Percentiles rank a stretch among this genome's conserved stretches.
Evolutionary conservation across 2,329 filamentous ascomycete species (phyloP).

Genomic region (Graphiopsis chlorocephala): DNA sequence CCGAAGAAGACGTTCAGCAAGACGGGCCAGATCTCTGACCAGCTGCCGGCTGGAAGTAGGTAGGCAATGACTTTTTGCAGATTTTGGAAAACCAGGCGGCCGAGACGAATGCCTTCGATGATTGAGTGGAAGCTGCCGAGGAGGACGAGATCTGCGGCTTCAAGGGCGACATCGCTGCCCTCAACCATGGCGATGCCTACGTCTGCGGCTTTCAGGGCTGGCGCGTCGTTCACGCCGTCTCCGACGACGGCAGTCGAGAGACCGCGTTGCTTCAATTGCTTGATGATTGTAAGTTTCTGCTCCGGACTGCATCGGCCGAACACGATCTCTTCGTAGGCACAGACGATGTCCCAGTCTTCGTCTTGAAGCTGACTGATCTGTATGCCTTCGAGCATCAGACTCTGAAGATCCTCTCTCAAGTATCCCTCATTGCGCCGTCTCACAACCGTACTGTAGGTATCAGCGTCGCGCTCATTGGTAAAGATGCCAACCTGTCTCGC

Average conservation of each 20-base stretch:
- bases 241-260: conserved; percentile 39
- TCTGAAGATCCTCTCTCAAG: not conserved
- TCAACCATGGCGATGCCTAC: conserved; percentile 53
- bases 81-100: conserved; percentile 42
- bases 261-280: conserved; percentile 41
- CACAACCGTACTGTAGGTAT: conserved; percentile 29
- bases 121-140: conserved; percentile 42
- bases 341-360: conserved; percentile 49
- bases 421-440: not conserved
- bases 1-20: conserved; percentile 57
- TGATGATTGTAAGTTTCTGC: conserved; percentile 49
- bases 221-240: conserved; percentile 47
- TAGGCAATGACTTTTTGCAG: conserved; percentile 42
- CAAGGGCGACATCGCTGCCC: conserved; percentile 60
- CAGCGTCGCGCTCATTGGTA: conserved; percentile 39
- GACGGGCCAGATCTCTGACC: conserved; percentile 59
- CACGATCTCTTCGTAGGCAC: conserved; percentile 39
- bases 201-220: conserved; percentile 44
- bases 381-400: conserved; percentile 39
- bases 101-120: conserved; percentile 40
- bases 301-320: conserved; percentile 46
- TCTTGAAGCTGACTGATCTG: conserved; percentile 42
- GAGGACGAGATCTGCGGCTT: conserved; percentile 39
- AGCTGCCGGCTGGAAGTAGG: conserved; percentile 52
- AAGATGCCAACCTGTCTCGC: conserved; percentile 47